phyloP scores from a whole-genome alignment of 2,329 filamentous ascomycete genomes.

The Neodidymelliopsis sp. region DNA sequence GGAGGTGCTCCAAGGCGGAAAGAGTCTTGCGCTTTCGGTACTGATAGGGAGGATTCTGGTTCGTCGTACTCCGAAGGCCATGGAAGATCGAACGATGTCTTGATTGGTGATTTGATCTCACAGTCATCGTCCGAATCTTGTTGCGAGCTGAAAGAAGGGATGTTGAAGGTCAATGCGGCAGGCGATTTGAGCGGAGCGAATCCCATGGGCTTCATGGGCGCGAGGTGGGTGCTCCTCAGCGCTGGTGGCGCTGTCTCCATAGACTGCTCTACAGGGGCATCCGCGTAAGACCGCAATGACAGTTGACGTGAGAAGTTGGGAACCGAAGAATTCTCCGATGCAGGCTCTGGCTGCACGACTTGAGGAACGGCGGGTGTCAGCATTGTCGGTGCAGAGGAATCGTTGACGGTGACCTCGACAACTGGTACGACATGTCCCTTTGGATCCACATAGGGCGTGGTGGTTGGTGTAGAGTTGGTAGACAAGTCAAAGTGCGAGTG shows the following conservation, averaged over 20 bases:
- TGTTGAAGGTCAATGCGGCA: constrained; percentile 36
- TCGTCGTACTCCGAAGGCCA: constrained; percentile 42
- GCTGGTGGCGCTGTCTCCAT: constrained; percentile 7
- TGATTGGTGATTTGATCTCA: constrained; percentile 39
- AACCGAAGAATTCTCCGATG: constrained; percentile 27
- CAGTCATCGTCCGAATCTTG: constrained; percentile 23
- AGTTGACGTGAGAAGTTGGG: constrained; percentile 52
- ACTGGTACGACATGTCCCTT: constrained; percentile 49
- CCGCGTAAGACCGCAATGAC: constrained; percentile 34
- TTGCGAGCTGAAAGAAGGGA: constrained; percentile 28
- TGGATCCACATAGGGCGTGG: constrained; percentile 47
- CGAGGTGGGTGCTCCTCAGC: constrained; percentile 8
- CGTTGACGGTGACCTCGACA: constrained; percentile 42
- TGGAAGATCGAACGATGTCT: constrained; percentile 39
- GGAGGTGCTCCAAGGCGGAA: constrained; percentile 22
- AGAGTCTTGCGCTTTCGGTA: constrained; percentile 19
- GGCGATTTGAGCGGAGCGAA: constrained; percentile 40
- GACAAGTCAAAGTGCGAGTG: constrained; percentile 45
- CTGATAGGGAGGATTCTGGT: constrained; percentile 15
- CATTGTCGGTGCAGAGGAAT: constrained; percentile 16
- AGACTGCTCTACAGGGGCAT: constrained; percentile 21
- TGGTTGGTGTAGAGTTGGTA: constrained; percentile 37
- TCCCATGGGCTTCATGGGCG: constrained; percentile 25
- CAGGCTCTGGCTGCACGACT: constrained; percentile 20
- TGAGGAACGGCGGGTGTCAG: constrained; percentile 18